Percentiles rank a stretch among this genome's conserved stretches.
phyloP scores from a whole-genome alignment of 1,284 basidiomycete genomes.

The Apiotrichum akiyoshidainum region DNA sequence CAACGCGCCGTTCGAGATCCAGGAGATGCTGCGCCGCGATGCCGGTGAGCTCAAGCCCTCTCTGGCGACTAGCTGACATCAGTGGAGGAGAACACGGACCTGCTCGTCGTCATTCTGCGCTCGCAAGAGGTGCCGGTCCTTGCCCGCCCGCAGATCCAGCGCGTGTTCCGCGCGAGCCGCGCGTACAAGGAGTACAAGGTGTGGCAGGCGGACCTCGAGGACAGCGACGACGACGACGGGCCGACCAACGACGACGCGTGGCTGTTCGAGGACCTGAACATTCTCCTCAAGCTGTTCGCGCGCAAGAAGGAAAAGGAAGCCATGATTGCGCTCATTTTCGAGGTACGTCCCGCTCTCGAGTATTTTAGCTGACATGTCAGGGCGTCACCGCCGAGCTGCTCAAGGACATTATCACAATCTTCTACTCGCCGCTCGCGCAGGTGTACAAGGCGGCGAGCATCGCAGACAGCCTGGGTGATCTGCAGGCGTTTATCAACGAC shows the following conservation, averaged over 20 bases:
- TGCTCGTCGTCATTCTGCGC: slow-evolving; percentile 78
- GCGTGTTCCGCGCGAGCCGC: slow-evolving; percentile 68
- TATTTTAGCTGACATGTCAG: slow-evolving; percentile 53
- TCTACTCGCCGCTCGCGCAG: slow-evolving; percentile 95
- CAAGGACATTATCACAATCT: slow-evolving; percentile 99
- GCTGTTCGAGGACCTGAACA: slow-evolving; percentile 83
- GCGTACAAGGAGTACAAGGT: slow-evolving; percentile 72
- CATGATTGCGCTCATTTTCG: slow-evolving; percentile 88
- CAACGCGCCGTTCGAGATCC: slow-evolving; percentile 80
- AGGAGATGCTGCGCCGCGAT: slow-evolving; percentile 73
- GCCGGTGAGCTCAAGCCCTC: slow-evolving; percentile 62
- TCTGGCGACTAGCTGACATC: slow-evolving; percentile 4
- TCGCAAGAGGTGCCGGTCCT: slow-evolving; percentile 72
- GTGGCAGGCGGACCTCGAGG: slow-evolving; percentile 61
- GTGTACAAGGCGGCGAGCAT: slow-evolving; percentile 98
- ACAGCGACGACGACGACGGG: slow-evolving; percentile 89
- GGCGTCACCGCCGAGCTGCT: slow-evolving; percentile 90
- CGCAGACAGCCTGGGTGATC: slow-evolving; percentile 83
- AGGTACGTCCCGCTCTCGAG: no score
- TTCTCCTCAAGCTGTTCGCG: slow-evolving; percentile 73
- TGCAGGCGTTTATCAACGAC: slow-evolving; percentile 94
- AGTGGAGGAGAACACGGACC: slow-evolving; percentile 70
- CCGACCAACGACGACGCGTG: slow-evolving; percentile 89
- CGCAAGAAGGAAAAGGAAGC: slow-evolving; percentile 86
- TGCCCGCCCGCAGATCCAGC: slow-evolving; percentile 69